These are phyloP conservation scores for Rhododendron mucronatum DNA, from an alignment of 148 eudicot species.

Conservation along the genomic window DNA sequence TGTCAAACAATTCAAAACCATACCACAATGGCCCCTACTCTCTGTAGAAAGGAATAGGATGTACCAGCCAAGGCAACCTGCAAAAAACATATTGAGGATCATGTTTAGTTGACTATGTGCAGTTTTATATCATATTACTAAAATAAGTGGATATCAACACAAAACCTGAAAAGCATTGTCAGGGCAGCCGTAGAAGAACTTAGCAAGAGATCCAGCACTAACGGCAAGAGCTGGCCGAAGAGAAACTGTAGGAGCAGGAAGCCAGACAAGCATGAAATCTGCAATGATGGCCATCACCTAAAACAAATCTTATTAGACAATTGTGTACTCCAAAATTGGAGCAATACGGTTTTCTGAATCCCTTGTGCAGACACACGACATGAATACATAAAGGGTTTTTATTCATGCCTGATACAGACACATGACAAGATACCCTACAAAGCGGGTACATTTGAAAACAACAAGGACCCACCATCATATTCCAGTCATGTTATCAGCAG, in stretches of 20 bases:
- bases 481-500: background rate
- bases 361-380: background rate
- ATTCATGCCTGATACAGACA: background rate
- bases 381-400: background rate
- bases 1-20: constrained; percentile 7
- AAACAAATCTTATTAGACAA: constrained; percentile 18
- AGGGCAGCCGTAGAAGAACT: constrained; percentile 78
- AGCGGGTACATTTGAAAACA: background rate
- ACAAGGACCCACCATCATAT: background rate
- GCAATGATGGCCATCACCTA: constrained; percentile 97
- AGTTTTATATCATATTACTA: background rate
- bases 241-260: constrained; percentile 90
- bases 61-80: constrained; percentile 86
- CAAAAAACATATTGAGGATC: constrained; percentile 4
- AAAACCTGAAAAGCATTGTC: constrained; percentile 91
- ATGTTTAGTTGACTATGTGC: background rate
- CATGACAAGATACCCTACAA: background rate
- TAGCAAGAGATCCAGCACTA: constrained; percentile 56
- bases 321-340: background rate
- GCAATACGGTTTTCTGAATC: background rate
- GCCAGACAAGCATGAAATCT: constrained; percentile 95
- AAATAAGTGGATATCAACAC: background rate
- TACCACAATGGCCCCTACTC: constrained; percentile 79
- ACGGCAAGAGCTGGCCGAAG: constrained; percentile 68
- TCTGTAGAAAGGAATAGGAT: constrained; percentile 65